Conservation (phyloP, 176 grass and related monocot genomes). For the Oropetium thomaeum region DNA sequence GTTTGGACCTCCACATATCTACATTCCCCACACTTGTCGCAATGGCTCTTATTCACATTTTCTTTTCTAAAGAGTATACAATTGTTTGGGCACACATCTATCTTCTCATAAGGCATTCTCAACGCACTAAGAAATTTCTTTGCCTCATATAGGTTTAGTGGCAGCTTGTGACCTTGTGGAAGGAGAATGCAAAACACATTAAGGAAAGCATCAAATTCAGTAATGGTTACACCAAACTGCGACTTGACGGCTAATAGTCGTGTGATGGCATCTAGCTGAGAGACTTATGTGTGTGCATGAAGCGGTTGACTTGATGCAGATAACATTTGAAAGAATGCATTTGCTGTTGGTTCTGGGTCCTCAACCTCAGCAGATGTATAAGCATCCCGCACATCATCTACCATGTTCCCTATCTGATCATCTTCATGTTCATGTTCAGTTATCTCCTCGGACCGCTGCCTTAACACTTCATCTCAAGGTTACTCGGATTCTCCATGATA, state of each 20-base stretch:
- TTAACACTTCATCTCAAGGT: neutral
- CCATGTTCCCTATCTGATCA: neutral
- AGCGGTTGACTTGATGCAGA: neutral
- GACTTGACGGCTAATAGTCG: neutral
- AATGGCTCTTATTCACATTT: neutral
- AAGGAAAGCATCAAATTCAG: neutral
- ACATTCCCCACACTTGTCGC: neutral
- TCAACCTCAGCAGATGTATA: neutral
- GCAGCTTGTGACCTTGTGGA: neutral
- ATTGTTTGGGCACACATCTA: neutral
- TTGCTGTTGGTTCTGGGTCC: neutral
- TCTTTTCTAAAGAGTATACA: neutral
- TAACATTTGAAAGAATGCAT: neutral
- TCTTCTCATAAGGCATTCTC: constrained; percentile 14
- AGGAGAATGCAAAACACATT: neutral
- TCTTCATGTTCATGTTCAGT: neutral
- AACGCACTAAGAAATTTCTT: neutral
- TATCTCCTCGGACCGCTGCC: neutral
- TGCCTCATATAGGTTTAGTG: neutral
- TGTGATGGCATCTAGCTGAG: neutral
- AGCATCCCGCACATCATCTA: neutral
- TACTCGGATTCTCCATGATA: neutral
- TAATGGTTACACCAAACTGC: neutral
- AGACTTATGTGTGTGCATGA: neutral
- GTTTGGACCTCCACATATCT: neutral